Base-by-base conservation (phyloP, 2,329 filamentous ascomycete species). In the Diplocarpon mali region DNA sequence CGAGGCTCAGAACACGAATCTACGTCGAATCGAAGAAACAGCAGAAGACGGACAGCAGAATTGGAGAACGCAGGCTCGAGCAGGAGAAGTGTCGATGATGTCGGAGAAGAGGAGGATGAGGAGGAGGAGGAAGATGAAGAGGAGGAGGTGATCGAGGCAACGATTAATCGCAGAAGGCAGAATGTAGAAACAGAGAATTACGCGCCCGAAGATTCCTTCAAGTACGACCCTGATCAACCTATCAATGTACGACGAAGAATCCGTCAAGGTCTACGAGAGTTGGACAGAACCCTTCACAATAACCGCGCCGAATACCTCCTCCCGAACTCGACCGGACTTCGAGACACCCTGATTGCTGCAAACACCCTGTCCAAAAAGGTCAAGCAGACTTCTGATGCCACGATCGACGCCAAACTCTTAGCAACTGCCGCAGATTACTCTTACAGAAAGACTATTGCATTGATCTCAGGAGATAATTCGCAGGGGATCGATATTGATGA, bases 371-470 rank as follows among this genome's bases (percentile, higher is more conserved):
- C 82, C 49, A 69, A 71, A 45, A 71, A 78, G 53, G 82, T 94
- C 48, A 85, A 83, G 57, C 89, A 95, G 67, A 95, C 92, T 0
- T 79, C 81, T 2, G 92, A 96, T 62, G 92, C 92, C 1, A 85
- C 84, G 1, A 81, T 94, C 49, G 92, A 98, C 61, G 88, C 90
- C 0, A 79, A 85, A n/a, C 71, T 93, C 20, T 72, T 96, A 3
- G 83, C 95, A 39, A 80, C 75, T 51, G 80, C 85, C 1, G 85
- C 85, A 5, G 88, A 95, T 52, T 65, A 93, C 4, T 82, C 84
- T 0, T 81, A 83, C 56, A 85, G 85, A 55, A 88, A 87, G 60
- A 82, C 86, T 0, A 71, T 82, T 35, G 78, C 81, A 41, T 71
- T 93, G 20, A 78, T 83, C 1, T 71, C 86, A 27, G 88, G 88